phyloP scores from a whole-genome alignment of 495 filamentous ascomycete genomes.

The Penicillium coprophilum region DNA sequence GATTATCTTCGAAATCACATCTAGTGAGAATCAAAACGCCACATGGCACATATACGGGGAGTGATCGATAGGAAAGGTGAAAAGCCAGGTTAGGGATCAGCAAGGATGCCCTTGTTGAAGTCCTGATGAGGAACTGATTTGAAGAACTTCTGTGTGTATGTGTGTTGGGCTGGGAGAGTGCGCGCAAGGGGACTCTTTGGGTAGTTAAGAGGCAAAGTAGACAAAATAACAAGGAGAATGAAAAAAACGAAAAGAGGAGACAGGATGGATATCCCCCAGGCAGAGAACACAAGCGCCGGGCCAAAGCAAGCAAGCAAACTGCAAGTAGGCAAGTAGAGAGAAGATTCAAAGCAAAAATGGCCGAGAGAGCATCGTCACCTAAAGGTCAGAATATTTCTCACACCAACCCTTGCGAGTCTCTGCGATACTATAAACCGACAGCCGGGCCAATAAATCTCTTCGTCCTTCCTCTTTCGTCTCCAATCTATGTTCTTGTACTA shows the following conservation, averaged over 20 bases:
- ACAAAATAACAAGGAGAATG: constrained; percentile 35
- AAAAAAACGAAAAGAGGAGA: constrained; percentile 28
- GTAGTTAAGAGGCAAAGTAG: constrained; percentile 33
- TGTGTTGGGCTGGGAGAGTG: constrained; percentile 33
- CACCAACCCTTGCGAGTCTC: constrained; percentile 16
- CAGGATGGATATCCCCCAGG: constrained; percentile 13
- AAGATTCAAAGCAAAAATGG: constrained; percentile 16
- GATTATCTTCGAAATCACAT: constrained; percentile 26
- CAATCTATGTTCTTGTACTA: constrained; percentile 19
- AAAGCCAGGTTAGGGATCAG: constrained; percentile 28
- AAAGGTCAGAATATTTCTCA: constrained; percentile 4
- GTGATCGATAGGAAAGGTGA: constrained; percentile 9
- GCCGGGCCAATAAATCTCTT: constrained; percentile 13
- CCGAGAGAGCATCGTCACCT: constrained; percentile 4
- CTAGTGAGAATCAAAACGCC: constrained; percentile 29
- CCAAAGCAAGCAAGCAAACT: constrained; percentile 11
- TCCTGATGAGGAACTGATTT: constrained; percentile 36
- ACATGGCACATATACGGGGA: constrained; percentile 26
- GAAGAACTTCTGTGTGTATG: constrained; percentile 34
- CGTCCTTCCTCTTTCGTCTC: constrained; percentile 7
- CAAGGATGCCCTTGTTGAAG: constrained; percentile 30
- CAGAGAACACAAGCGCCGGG: constrained; percentile 15
- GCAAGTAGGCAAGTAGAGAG: constrained; percentile 2
- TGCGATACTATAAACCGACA: constrained; percentile 11
- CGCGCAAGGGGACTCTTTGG: constrained; percentile 37